Percentiles rank a stretch among this genome's conserved stretches.
Conservation (phyloP, 352 stramenopile species). For the Halophytophthora polymorphica region DNA sequence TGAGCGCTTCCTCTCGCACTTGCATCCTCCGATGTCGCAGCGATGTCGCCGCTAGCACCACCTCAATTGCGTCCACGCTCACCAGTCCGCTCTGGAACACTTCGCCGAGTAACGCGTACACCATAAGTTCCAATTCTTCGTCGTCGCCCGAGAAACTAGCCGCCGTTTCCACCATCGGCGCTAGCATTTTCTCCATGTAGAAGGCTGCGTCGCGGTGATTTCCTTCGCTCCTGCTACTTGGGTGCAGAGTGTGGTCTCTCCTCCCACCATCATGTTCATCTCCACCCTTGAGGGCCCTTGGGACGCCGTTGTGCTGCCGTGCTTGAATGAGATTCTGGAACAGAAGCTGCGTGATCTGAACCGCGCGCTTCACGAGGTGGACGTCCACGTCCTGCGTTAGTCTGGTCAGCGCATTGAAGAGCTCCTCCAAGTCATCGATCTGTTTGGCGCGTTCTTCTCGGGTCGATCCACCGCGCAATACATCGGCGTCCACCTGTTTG, state of each 20-base stretch:
- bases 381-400: conserved; percentile 67
- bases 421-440: conserved; percentile 23
- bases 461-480: conserved; percentile 17
- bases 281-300: background rate
- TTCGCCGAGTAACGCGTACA: conserved; percentile 29
- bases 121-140: conserved; percentile 35
- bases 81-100: conserved; percentile 32
- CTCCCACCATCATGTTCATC: background rate
- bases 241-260: background rate
- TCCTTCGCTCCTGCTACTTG: background rate
- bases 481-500: conserved; percentile 28
- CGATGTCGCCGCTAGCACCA: conserved; percentile 24
- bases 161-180: conserved; percentile 47
- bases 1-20: conserved; percentile 58
- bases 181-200: conserved; percentile 45
- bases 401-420: conserved; percentile 45
- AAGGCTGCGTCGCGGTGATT: conserved; percentile 8
- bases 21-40: conserved; percentile 51
- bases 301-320: conserved; percentile 5
- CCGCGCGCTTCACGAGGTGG: conserved; percentile 60
- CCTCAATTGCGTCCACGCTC: conserved; percentile 16
- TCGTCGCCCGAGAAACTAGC: conserved; percentile 56
- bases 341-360: conserved; percentile 54
- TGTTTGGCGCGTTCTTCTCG: conserved; percentile 4
- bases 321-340: conserved; percentile 42